Evolutionary conservation across 2,329 filamentous ascomycete species (phyloP).

Genomic region (Monilinia aucupariae): DNA sequence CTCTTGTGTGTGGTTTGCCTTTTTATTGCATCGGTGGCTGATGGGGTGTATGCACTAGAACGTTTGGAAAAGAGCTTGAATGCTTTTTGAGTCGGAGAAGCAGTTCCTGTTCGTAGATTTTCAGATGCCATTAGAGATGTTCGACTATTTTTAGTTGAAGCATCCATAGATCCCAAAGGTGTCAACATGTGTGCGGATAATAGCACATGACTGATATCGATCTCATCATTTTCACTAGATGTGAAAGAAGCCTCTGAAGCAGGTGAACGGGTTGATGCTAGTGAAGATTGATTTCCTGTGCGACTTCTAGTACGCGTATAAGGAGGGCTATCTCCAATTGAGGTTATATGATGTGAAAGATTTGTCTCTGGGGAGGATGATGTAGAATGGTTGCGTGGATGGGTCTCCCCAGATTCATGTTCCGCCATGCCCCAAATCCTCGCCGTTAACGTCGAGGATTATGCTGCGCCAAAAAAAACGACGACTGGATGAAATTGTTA

Average conservation of each 20-base stretch:
- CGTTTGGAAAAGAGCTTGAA: neutral
- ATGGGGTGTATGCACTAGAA: slow-evolving; percentile 1
- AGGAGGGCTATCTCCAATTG: neutral
- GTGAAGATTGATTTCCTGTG: neutral
- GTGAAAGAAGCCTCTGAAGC: neutral
- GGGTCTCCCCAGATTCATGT: neutral
- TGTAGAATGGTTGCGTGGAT: neutral
- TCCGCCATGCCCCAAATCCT: slow-evolving; percentile 3
- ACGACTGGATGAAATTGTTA: neutral
- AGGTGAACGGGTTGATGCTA: neutral
- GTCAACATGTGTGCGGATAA: slow-evolving; percentile 16
- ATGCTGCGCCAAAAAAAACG: neutral
- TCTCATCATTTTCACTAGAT: slow-evolving; percentile 20
- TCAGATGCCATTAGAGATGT: slow-evolving; percentile 22
- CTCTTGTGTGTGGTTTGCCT: slow-evolving; percentile 9
- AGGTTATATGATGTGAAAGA: neutral
- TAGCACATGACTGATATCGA: slow-evolving; percentile 29
- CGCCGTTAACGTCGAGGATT: neutral
- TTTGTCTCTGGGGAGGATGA: neutral
- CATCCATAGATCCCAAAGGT: slow-evolving; percentile 5
- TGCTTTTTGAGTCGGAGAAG: slow-evolving; percentile 14
- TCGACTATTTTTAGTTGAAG: slow-evolving; percentile 13
- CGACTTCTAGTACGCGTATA: neutral
- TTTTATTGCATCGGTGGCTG: neutral
- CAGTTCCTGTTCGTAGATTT: slow-evolving; percentile 23